Evolutionary conservation across 2,329 filamentous ascomycete genomes (phyloP), one percentile per base, ranked within the genome.

Genomic region (Triangularia verruculosa): DNA sequence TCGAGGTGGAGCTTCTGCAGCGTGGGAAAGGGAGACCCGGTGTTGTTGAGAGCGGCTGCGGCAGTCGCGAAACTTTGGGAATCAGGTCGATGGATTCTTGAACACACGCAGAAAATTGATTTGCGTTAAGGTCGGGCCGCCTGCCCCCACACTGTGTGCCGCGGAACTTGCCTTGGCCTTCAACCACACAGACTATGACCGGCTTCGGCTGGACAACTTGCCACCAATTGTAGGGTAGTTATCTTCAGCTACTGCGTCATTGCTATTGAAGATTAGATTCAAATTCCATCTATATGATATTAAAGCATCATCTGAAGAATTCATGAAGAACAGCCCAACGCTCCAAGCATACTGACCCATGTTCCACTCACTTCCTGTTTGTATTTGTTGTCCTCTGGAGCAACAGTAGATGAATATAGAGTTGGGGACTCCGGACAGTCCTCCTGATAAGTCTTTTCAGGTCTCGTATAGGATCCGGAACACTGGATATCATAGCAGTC

Each of bases 51-150:
- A 47, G 67, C 55, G 60, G 61, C 56, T 63, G 65, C 57, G 59
- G 63, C 61, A 54, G 61, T 69, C 65, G 66, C 64, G 63, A 66
- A 64, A 53, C 57, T 57, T 63, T 55, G 34, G 58, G 24, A 39
- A 51, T 28, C 39, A 47, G 39, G 39, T 47, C 39, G 39, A 47
- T 59, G 30, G 43, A 61, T 54, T 61, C 59, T 52, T 63, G 39
- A 47, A 47, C 67, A 39, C 64, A 54, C 54, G 61, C 61, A 65
- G 63, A 69, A 69, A 69, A 65, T 66, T 66, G 66, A 57, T 63
- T 67, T 67, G 65, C 39, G 65, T 64, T 61, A 59, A 59, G 59
- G 58, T 67, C 60, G 61, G 67, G 63, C 58, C 34, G 63, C 59
- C 66, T 59, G 57, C 57, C 57, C 57, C 61, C 66, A 67, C 66